Conservation (phyloP, 2,329 filamentous ascomycete species). For the Pestalotiopsis sp. region DNA sequence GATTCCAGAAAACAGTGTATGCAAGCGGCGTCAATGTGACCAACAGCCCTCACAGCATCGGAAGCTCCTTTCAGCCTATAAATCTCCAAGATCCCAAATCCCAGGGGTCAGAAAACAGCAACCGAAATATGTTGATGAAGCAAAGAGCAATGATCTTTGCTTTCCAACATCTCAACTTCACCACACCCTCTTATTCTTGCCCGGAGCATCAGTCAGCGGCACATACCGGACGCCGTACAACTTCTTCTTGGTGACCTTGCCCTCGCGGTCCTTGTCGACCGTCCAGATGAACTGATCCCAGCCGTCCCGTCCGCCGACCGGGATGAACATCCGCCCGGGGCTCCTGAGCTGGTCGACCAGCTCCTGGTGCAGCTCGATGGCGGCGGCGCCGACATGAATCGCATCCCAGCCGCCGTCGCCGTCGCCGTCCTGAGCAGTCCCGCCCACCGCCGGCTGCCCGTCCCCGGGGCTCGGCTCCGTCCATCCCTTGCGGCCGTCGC, state of each 20-base stretch:
- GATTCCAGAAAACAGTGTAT: too few species aligned
- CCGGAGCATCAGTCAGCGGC: conserved; percentile 71
- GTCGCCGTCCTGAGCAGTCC: conserved; percentile 42
- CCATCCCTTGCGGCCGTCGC: conserved; percentile 73
- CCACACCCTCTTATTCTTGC: background rate
- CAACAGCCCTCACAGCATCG: too few species aligned
- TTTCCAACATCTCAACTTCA: background rate
- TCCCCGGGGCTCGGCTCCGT: conserved; percentile 35
- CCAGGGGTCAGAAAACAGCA: too few species aligned
- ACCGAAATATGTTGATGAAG: background rate
- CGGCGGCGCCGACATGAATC: conserved; percentile 93
- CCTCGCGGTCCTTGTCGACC: conserved; percentile 70
- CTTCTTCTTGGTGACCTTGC: conserved; percentile 60
- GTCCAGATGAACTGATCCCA: conserved; percentile 69
- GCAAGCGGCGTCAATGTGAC: too few species aligned
- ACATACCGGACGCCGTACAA: conserved; percentile 77
- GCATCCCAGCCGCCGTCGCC: conserved; percentile 74
- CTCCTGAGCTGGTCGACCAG: conserved; percentile 76
- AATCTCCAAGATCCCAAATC: too few species aligned
- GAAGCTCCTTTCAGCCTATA: too few species aligned
- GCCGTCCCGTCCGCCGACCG: conserved; percentile 59
- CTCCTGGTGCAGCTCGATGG: conserved; percentile 69
- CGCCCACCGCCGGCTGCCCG: conserved; percentile 26
- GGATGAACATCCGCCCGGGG: conserved; percentile 82
- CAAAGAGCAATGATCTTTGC: background rate